Base-by-base conservation (phyloP, 306 rosid genomes). In the Trifolium fragiferum region DNA sequence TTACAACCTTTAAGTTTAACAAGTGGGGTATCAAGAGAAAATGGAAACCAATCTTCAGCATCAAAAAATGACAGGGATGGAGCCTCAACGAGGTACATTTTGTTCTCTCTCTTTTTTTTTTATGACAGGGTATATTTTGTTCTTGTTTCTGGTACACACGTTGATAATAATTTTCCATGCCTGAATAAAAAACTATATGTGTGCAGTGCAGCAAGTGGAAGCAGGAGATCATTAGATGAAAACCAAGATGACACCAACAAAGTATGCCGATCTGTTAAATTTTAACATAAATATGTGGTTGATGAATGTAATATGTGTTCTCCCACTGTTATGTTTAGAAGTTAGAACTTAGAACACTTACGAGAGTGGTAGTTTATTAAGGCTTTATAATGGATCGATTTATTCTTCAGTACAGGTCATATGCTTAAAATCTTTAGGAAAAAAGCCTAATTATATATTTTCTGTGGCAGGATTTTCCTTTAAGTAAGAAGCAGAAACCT, bases 81-180 rank as follows among this genome's bases (percentile, higher is more conserved):
- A 82, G 66, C 66, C 49, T 74, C 83, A 41, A 30, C 27, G 69
- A 82, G 90, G 90, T 90, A 78, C 66, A n/a, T 32, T 63, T 75
- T 75, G 63, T 37, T 53, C 27, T 44, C 37, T 33, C 1, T 37
- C 0, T 37, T 37, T 37, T 1, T 35, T 35, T 37, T 37, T 8
- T 37, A 7, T 37, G 9, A 37, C 40, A 37, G 40, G 90, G 89
- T 90, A 78, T 60, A 20, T 32, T 63, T 75, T 70, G 63, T 46
- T 53, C 44, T 44, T 18, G 69, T 64, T 64, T 70, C 19, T 54
- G 12, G 38, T 51, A 25, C 54, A 30, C 43, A 73, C 73, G 35
- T 55, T 68, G 59, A 55, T 78, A 44, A 44, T 61, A 51, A 54
- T 78, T 65, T 70, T 25, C 47, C 74, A 70, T 44, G 60, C 62